Evolutionary conservation across 192 early-diverging fungal genomes (phyloP), one percentile per base, ranked within the genome.

Genomic region (Chytriomyces confervae): DNA sequence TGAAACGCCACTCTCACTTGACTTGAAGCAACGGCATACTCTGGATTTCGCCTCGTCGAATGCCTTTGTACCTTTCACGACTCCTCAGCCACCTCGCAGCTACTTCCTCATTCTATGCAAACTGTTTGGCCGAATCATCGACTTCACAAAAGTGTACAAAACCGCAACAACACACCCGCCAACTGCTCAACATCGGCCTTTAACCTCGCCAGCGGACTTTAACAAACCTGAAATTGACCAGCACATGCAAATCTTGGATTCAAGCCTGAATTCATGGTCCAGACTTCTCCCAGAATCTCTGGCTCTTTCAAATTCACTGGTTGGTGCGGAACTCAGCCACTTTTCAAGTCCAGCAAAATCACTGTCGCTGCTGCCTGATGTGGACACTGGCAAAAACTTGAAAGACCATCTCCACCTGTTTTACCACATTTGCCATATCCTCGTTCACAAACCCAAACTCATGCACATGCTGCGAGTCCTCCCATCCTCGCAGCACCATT

Each of bases 81-180:
- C 73, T 20, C n/a, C 51, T 7, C 79, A 82, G 48, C 66, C 46
- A 45, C 75, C 75, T 2, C 69, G 48, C 45, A 81, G 66, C 29
- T 82, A 83, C 67, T 85, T 78, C 65, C 49, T 82, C n/a, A 74
- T 85, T 24, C 75, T 87, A 47, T 66, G 77, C 16, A 82, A 85
- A 60, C 80, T 87, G 13, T 85, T 85, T 66, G 86, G 86, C 60
- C 81, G 81, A 53, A 81, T 87, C 43, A 29, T 87, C 23, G 81
- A 82, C 45, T 83, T 79, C 61, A 61, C 77, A 61, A 83, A 81
- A 62, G 47, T 65, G 0, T 61, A 79, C 68, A 81, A 81, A 50
- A 73, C 48, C 3, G 27, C 64, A 16, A 65, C 62, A 7, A 62
- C 75, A 7, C 27, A 61, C 49, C 50, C 64, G 3, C 49, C 60